phyloP scores from a whole-genome alignment of 78 protist genomes.

The Polysphondylium violaceum region DNA sequence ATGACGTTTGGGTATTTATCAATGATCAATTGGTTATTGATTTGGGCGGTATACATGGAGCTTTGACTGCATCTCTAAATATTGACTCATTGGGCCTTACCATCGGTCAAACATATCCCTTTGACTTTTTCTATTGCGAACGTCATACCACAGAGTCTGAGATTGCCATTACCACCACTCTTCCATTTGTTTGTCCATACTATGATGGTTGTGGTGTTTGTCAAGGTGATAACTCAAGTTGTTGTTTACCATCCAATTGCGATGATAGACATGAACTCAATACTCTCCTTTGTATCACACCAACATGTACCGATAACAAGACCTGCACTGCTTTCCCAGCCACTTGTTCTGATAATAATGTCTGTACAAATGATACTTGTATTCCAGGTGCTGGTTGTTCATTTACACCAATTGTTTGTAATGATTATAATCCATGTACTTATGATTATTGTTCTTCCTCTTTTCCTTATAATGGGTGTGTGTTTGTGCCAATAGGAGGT shows the following conservation, averaged over 20 bases:
- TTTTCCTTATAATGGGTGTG: slow-evolving; percentile 17
- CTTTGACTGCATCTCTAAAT: not conserved
- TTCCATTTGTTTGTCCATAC: not conserved
- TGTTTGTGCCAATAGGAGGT: not conserved
- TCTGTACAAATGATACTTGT: slow-evolving; percentile 22
- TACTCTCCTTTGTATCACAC: too few species aligned
- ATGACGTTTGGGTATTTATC: slow-evolving; percentile 67
- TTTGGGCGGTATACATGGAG: slow-evolving; percentile 57
- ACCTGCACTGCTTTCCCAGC: not conserved
- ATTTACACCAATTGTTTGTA: not conserved
- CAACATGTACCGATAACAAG: too few species aligned
- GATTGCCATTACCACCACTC: slow-evolving; percentile 1
- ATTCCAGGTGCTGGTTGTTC: not conserved
- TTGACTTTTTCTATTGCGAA: slow-evolving; percentile 52
- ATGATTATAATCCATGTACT: slow-evolving; percentile 5
- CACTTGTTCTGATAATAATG: not conserved
- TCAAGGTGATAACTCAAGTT: slow-evolving; percentile 1
- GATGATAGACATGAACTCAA: too few species aligned
- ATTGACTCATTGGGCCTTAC: not conserved
- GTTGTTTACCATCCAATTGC: slow-evolving; percentile 21
- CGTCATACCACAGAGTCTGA: slow-evolving; percentile 31
- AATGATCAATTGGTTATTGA: slow-evolving; percentile 59
- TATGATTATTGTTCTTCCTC: not conserved
- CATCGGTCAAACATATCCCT: not conserved
- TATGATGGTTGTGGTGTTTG: slow-evolving; percentile 35